phyloP scores from a whole-genome alignment of 768 basidiomycete species.

The Chalciporus piperatus region DNA sequence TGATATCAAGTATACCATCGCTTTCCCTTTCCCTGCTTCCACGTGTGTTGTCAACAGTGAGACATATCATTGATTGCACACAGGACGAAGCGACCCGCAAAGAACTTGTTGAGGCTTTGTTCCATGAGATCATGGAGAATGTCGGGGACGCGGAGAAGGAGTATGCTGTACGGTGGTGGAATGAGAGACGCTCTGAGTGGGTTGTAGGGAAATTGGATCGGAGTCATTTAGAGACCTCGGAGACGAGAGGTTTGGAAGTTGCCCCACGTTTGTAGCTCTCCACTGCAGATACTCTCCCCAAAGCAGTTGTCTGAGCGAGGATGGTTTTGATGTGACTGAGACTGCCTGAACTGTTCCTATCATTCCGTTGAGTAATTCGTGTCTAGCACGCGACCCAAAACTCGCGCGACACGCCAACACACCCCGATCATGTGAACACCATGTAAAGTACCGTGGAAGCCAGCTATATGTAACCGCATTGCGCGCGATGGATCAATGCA shows the following conservation, averaged over 20 bases:
- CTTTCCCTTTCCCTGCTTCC: slow-evolving; percentile 58
- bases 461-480: neutral
- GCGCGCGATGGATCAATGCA: neutral
- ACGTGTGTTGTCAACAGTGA: slow-evolving; percentile 50
- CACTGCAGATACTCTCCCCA: neutral
- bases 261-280: slow-evolving; percentile 12
- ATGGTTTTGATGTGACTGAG: too few species aligned
- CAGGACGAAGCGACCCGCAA: slow-evolving; percentile 30
- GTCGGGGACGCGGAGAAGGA: slow-evolving; percentile 72
- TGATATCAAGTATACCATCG: slow-evolving; percentile 64
- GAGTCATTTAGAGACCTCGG: neutral
- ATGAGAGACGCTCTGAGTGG: slow-evolving; percentile 38
- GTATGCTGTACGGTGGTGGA: slow-evolving; percentile 72
- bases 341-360: too few species aligned
- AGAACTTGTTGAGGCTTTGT: slow-evolving; percentile 56
- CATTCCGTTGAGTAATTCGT: too few species aligned
- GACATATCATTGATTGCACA: slow-evolving; percentile 29
- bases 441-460: neutral
- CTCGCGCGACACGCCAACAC: too few species aligned
- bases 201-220: neutral
- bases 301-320: too few species aligned
- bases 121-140: slow-evolving; percentile 59
- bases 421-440: neutral
- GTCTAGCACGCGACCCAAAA: neutral
- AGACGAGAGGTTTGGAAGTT: neutral